A percentile compares a stretch with the other conserved stretches of the same genome.
These are phyloP conservation scores for Boletus speciosus DNA, from an alignment of 768 basidiomycete species.

Conservation along the genomic window DNA sequence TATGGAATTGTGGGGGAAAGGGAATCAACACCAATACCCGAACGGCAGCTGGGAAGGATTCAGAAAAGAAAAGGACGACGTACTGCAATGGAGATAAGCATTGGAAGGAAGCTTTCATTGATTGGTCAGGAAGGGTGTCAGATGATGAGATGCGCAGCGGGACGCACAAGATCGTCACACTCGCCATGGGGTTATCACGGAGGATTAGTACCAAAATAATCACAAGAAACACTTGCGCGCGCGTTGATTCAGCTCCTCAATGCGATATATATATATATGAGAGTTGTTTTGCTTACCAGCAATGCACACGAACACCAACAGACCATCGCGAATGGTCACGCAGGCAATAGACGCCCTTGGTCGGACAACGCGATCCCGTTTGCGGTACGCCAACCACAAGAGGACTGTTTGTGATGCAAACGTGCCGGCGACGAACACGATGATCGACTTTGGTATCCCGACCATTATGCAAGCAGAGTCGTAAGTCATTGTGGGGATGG, in stretches of 20 bases:
- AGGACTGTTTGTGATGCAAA: constrained; percentile 15
- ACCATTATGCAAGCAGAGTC: constrained; percentile 14
- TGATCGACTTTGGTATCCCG: not conserved
- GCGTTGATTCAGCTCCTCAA: not conserved
- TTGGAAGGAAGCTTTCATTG: constrained; percentile 18
- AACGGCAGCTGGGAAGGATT: no score
- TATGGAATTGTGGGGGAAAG: not conserved
- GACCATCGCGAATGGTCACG: constrained; percentile 25
- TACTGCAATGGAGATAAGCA: constrained; percentile 16
- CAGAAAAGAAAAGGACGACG: not conserved
- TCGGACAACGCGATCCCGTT: constrained; percentile 1
- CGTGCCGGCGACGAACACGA: constrained; percentile 8
- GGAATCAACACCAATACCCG: not conserved
- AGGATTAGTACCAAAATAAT: constrained; percentile 2
- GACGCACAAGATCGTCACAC: constrained; percentile 16
- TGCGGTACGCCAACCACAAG: constrained; percentile 18
- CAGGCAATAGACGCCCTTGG: constrained; percentile 5
- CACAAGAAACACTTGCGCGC: constrained; percentile 11
- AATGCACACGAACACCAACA: constrained; percentile 12
- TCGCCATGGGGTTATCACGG: not conserved
- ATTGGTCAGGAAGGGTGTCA: not conserved
- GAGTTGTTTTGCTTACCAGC: constrained; percentile 8
- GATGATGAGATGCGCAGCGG: not conserved
- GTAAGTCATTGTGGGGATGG: constrained; percentile 9
- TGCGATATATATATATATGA: not conserved